phyloP scores from a whole-genome alignment of 352 stramenopile genomes.

The Hyaloperonospora brassicae region DNA sequence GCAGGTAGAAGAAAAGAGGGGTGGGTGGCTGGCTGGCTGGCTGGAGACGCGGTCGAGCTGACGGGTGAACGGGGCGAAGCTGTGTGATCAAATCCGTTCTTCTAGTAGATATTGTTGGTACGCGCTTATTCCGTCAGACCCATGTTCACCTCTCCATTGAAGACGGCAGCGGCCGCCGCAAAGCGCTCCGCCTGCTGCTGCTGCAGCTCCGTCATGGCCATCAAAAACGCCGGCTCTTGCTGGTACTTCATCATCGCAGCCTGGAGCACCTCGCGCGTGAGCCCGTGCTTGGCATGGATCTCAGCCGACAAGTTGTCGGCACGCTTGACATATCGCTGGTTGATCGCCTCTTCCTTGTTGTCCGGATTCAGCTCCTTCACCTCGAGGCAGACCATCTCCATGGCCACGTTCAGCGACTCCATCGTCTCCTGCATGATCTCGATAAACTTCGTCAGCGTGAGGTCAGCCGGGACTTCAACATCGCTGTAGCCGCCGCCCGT shows the following conservation, averaged over 20 bases:
- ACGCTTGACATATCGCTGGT: conserved; percentile 86
- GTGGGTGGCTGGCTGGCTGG: neutral
- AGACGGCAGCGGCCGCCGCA: conserved; percentile 69
- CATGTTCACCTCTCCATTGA: conserved; percentile 88
- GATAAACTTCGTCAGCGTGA: conserved; percentile 84
- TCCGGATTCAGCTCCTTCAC: conserved; percentile 83
- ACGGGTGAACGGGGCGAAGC: conserved; percentile 15
- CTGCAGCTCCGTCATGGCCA: conserved; percentile 83
- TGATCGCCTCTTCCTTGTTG: conserved; percentile 87
- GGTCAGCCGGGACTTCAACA: conserved; percentile 71
- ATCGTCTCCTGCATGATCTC: conserved; percentile 88
- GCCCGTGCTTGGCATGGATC: conserved; percentile 83
- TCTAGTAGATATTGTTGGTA: conserved; percentile 36
- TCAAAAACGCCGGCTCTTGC: conserved; percentile 80
- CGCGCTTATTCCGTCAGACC: conserved; percentile 58
- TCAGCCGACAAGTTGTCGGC: conserved; percentile 75
- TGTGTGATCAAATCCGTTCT: conserved; percentile 24
- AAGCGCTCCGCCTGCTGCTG: conserved; percentile 83
- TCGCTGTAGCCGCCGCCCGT: conserved; percentile 73
- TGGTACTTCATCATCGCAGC: conserved; percentile 89
- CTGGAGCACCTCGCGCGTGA: conserved; percentile 81
- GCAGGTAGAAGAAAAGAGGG: conserved; percentile 14
- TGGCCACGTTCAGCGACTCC: conserved; percentile 84
- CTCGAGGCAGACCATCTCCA: conserved; percentile 84
- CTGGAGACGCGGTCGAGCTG: conserved; percentile 17